A percentile compares a stretch with the other conserved stretches of the same genome.
phyloP scores from a whole-genome alignment of 768 basidiomycete species.

The Hygrocybe coccinea region DNA sequence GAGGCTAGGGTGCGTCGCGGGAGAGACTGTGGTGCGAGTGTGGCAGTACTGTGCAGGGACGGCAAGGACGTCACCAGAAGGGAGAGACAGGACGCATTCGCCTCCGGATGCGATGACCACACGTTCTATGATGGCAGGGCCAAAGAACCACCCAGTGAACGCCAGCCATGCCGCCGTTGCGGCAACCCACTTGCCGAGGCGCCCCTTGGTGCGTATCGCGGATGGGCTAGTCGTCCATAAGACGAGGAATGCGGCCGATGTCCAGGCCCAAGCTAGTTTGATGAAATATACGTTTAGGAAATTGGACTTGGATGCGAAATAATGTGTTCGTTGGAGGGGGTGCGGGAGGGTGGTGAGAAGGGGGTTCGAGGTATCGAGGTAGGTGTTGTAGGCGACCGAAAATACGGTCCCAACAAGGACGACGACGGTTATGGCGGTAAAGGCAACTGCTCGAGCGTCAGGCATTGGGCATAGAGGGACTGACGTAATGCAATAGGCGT shows the following conservation, averaged over 20 bases:
- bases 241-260: conserved; percentile 58
- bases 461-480: conserved; percentile 12
- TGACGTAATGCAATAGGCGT: too few species aligned
- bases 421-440: conserved; percentile 41
- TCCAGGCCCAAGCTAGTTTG: conserved; percentile 92
- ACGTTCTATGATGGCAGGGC: conserved; percentile 69
- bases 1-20: conserved; percentile 56
- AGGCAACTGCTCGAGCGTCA: conserved; percentile 27
- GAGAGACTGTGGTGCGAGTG: conserved; percentile 46
- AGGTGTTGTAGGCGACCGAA: conserved; percentile 60
- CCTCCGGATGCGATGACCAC: conserved; percentile 64
- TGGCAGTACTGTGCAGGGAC: conserved; percentile 59
- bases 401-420: conserved; percentile 60
- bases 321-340: conserved; percentile 54
- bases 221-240: conserved; percentile 56
- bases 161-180: conserved; percentile 66
- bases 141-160: conserved; percentile 87
- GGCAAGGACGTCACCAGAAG: conserved; percentile 46
- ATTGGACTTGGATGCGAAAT: conserved; percentile 80
- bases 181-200: conserved; percentile 50
- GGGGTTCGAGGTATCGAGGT: conserved; percentile 82
- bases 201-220: conserved; percentile 34
- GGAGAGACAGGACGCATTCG: conserved; percentile 65
- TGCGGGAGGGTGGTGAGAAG: conserved; percentile 65
- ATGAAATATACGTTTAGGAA: conserved; percentile 81